These are phyloP conservation scores for Plantago major DNA, from an alignment of 257 asterid genomes.

Conservation along the genomic window DNA sequence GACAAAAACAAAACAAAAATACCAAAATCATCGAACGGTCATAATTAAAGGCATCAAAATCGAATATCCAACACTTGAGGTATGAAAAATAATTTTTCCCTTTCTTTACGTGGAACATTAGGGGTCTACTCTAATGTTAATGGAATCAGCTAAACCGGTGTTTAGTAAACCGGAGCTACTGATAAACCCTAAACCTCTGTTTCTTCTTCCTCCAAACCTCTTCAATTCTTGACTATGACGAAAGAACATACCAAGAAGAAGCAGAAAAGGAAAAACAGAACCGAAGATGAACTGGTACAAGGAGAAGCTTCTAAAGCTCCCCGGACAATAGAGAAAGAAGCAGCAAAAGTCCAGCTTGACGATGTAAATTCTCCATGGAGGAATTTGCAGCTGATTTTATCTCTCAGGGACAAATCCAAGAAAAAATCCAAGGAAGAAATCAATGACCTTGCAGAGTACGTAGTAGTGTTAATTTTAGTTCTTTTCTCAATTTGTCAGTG, in stretches of 20 bases:
- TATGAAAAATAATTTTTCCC: too few relatives aligned
- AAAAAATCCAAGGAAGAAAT: too few relatives aligned
- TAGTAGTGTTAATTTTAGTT: background rate
- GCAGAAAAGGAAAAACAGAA: conserved; percentile 54
- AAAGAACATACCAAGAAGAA: conserved; percentile 7
- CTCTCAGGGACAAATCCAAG: conserved; percentile 50
- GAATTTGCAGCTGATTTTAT: conserved; percentile 54
- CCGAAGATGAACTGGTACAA: conserved; percentile 27
- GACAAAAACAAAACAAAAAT: too few relatives aligned
- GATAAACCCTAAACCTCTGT: too few relatives aligned
- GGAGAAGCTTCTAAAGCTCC: conserved; percentile 30
- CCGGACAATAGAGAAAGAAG: conserved; percentile 27
- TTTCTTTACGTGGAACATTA: too few relatives aligned
- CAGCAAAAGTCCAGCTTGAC: conserved; percentile 18
- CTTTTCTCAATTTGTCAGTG: background rate
- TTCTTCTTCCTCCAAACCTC: too few relatives aligned
- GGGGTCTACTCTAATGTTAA: too few relatives aligned
- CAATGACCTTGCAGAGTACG: conserved; percentile 41
- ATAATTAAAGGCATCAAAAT: too few relatives aligned
- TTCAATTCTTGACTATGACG: background rate
- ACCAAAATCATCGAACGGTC: too few relatives aligned
- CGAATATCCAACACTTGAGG: too few relatives aligned
- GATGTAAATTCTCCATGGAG: conserved; percentile 49
- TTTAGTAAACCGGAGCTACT: too few relatives aligned
- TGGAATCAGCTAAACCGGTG: too few relatives aligned